Evolutionary conservation across 1,284 basidiomycete species (phyloP), one percentile per base, ranked within the genome.

Genomic region (Tilletia indica): DNA sequence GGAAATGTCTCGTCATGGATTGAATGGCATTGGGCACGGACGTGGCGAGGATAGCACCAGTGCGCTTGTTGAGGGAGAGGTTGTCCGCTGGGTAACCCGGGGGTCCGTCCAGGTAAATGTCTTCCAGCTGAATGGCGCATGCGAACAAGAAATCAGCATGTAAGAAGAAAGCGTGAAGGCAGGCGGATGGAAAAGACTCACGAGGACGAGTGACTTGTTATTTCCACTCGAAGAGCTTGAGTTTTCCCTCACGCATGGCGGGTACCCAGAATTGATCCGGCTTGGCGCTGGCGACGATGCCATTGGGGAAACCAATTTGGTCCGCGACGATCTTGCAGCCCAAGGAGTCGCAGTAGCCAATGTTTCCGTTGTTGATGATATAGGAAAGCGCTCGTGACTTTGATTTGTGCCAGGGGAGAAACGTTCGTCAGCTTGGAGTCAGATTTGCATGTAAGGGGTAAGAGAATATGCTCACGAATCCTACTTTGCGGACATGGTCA

Each of bases 281-380:
- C 5, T 76, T 67, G 21, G 36, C 69, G 61, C 70, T 19, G 54
- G 42, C 56, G 0, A 77, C 66, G 19, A 81, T 63, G 9, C 78
- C 80, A 69, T 81, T 81, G 63, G 78, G 76, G 48, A 70, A 80
- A 47, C 54, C 36, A 39, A 75, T 66, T 6, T 73, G 71, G 9
- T 73, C 68, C 8, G 69, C 49, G n/a, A 75, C 79, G 67, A 76
- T 73, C 69, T 80, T 79, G 77, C 80, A 81, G 9, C 79, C 79
- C 9, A 31, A 49, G 19, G 69, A 47, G 56, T 80, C 73, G 72
- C 80, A 81, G 68, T 75, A 75, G n/a, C 75, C 79, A 3, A 80
- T 61, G 45, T 48, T 63, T 16, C 31, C 64, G 36, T 75, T 71
- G 68, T 73, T 73, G 38, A 69, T 42, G 1, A 78, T 68, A 0